phyloP scores from a whole-genome alignment of 306 rosid genomes.

The Cicer pinnatifidum region DNA sequence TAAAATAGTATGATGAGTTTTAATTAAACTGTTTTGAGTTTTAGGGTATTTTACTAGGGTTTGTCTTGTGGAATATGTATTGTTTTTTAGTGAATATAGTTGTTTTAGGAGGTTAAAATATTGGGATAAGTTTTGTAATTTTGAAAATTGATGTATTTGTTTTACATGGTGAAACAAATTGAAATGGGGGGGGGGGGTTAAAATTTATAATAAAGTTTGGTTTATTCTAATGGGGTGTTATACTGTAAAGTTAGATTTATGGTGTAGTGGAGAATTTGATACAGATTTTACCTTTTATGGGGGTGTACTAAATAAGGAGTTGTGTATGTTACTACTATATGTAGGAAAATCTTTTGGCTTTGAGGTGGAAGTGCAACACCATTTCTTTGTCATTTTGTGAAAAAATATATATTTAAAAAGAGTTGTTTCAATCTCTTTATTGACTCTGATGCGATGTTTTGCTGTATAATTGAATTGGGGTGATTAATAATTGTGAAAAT shows the following conservation, averaged over 20 bases:
- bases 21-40: background rate
- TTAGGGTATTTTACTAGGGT: slow-evolving; percentile 2
- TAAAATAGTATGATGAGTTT: background rate
- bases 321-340: background rate
- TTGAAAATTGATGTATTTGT: background rate
- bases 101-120: slow-evolving; percentile 19
- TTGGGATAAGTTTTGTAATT: background rate
- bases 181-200: background rate
- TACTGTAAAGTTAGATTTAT: background rate
- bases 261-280: slow-evolving; percentile 11
- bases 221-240: background rate
- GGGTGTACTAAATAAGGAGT: background rate
- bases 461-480: slow-evolving; percentile 30
- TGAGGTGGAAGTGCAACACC: background rate
- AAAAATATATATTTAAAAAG: background rate
- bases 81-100: background rate
- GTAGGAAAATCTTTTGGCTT: background rate
- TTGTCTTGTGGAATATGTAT: background rate
- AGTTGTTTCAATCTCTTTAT: background rate
- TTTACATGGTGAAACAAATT: background rate
- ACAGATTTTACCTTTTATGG: background rate
- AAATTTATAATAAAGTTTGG: background rate
- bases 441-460: background rate
- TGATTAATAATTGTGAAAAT: background rate
- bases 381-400: background rate